Evolutionary conservation across 2,329 filamentous ascomycete genomes (phyloP), one percentile per base, ranked within the genome.

Genomic region (Fusarium longipes): DNA sequence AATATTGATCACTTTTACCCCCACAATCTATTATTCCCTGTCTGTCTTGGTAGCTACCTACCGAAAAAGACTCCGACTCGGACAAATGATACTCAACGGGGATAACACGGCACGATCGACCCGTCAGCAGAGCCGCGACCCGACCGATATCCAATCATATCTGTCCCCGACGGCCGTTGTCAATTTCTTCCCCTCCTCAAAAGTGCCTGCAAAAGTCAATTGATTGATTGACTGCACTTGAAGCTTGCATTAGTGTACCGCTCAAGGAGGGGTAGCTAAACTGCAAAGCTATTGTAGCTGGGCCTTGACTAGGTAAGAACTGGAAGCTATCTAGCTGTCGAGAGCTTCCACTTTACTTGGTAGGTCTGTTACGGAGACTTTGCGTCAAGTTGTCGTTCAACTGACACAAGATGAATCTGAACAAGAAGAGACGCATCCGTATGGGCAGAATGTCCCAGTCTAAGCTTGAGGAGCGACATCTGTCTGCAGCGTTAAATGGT

Each of bases 71-170:
- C n/a, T 25, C 45, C 38, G 42, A 42, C 22, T n/a, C n/a, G 27
- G 27, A 24, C 15, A 11, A 40, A 17, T 20, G 38, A 39, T n/a
- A 38, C 3, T 11, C 24, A 29, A 30, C 38, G 43, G 60, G 33
- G 38, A 63, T 57, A 64, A 38, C 17, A 35, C 48, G 57, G 52
- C 39, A 55, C 30, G 33, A 22, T 25, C 12, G 20, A 35, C 18
- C 33, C n/a, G 29, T 33, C 8, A 32, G 6, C 17, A 45, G 40
- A 48, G 48, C 65, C 65, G 65, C 65, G 62, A 66, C 56, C 66
- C 65, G 66, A 40, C 65, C 62, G 66, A 70, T n/a, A 68, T 15
- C 63, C 66, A 63, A 65, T 56, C 20, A 56, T 10, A 18, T 10
- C 9, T 14, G 17, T 11, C 15, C 43, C 58, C 60, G 58, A 69